Evolutionary conservation across 805 yeast species (phyloP).

Genomic region (Wickerhamiella siamensis): DNA sequence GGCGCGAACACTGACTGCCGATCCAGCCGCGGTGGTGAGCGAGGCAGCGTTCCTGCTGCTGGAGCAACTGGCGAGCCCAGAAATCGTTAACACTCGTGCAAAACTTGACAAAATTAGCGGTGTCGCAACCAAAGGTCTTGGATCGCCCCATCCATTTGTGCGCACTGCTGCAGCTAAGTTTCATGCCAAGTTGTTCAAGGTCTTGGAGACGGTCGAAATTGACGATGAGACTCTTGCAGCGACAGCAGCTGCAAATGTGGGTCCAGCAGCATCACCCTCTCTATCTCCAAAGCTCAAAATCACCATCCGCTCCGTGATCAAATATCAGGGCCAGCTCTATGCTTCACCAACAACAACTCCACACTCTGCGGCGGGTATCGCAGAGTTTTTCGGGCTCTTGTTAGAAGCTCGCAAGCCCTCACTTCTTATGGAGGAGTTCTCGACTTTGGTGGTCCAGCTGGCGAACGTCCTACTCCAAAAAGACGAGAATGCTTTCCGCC

Average conservation of each 20-base stretch:
- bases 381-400: conserved; percentile 1
- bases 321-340: conserved; percentile 1
- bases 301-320: neutral
- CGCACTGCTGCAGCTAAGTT: conserved; percentile 22
- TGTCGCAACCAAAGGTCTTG: conserved; percentile 18
- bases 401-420: neutral
- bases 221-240: neutral
- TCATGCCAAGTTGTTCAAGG: conserved; percentile 14
- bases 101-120: conserved; percentile 20
- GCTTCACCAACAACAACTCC: neutral
- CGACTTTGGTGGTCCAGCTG: conserved; percentile 2
- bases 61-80: conserved; percentile 16
- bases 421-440: conserved; percentile 1
- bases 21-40: conserved; percentile 20
- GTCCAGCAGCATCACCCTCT: too few relatives aligned
- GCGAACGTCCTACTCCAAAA: conserved; percentile 9
- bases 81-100: conserved; percentile 13
- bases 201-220: neutral
- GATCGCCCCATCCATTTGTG: conserved; percentile 14
- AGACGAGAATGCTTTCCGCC: neutral
- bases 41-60: conserved; percentile 22
- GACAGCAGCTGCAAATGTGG: neutral
- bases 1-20: conserved; percentile 18
- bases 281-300: neutral
- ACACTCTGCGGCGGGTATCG: conserved; percentile 2